These are phyloP conservation scores for Cutaneotrichosporon sp. DNA, from an alignment of 1,284 basidiomycete species.

Conservation along the genomic window DNA sequence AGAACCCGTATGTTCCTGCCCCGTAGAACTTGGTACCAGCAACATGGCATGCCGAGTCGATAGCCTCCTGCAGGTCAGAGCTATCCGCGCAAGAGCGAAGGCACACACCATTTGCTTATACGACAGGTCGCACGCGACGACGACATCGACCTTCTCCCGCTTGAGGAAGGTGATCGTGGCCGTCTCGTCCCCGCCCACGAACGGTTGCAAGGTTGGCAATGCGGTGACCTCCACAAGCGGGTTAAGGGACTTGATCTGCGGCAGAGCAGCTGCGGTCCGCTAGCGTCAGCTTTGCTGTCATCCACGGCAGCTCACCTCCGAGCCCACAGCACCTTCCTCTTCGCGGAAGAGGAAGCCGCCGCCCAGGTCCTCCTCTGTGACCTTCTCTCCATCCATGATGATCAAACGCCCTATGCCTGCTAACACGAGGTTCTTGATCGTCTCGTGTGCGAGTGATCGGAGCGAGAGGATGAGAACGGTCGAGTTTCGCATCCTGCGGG, in stretches of 20 bases:
- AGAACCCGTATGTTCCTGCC: constrained; percentile 83
- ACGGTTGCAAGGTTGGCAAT: constrained; percentile 58
- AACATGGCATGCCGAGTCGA: constrained; percentile 74
- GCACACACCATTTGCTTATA: constrained; percentile 66
- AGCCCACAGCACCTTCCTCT: constrained; percentile 73
- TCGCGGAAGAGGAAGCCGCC: constrained; percentile 92
- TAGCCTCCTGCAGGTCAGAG: constrained; percentile 60
- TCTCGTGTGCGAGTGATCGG: constrained; percentile 86
- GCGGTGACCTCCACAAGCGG: constrained; percentile 81
- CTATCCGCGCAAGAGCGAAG: background rate
- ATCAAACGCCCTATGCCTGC: constrained; percentile 61
- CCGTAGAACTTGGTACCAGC: constrained; percentile 78
- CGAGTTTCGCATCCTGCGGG: constrained; percentile 81
- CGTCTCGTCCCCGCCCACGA: constrained; percentile 50
- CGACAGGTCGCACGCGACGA: constrained; percentile 77
- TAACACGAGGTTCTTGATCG: constrained; percentile 81
- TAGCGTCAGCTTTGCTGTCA: constrained; percentile 48
- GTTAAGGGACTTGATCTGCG: constrained; percentile 83
- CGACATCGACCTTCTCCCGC: constrained; percentile 65
- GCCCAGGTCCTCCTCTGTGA: constrained; percentile 73
- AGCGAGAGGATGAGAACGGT: constrained; percentile 82
- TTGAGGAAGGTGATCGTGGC: constrained; percentile 63
- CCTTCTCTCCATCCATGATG: constrained; percentile 57
- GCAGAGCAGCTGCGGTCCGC: constrained; percentile 79
- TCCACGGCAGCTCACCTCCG: constrained; percentile 61